Base-by-base conservation (phyloP, 345 rosid genomes). In the Moricandia arvensis region DNA sequence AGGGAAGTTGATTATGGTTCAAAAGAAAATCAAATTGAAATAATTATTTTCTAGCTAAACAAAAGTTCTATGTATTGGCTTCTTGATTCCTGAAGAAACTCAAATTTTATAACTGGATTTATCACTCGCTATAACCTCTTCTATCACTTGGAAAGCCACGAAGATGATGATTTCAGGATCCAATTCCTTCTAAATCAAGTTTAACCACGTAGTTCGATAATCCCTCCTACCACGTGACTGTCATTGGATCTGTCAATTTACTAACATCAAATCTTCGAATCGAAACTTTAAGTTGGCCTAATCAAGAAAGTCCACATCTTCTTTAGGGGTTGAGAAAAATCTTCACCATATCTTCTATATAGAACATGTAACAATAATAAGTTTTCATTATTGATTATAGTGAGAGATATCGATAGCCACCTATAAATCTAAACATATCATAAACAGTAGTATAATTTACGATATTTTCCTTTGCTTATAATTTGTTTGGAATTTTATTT, bases 191-290 rank as follows among this genome's bases (percentile, higher is more conserved):
- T 21, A 15, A 17, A 31, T 6, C 75, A 76, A 70, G 75, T 34
- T 64, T 65, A 9, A 6, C 10, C 37, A 58, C 68, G 68, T 37
- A 18, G 6, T 34, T 29, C 11, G 35, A 76, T 54, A 29, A 21
- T 4, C 33, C 9, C 49, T 38, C 29, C 8, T 9, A 54, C 13
- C 76, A 77, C 80, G 72, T 70, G 80, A 64, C 33, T 58, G 75
- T 31, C 76, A 49, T 71, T 71, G 76, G 62, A 64, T 77, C 62
- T 77, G 60, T 77, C 80, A 57, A 63, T 64, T 41, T 62, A 12
- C 17, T 8, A 49, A 30, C 70, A 69, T 41, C 8, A 18, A 37
- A 69, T n/a, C 33, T 63, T 37, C 45, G 21, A 38, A 54, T 7
- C 8, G 16, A 38, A 30, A 18, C 66, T 70, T 76, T 18, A 27